phyloP scores from a whole-genome alignment of 768 basidiomycete genomes.

The Hygrophoropsis aurantiaca region DNA sequence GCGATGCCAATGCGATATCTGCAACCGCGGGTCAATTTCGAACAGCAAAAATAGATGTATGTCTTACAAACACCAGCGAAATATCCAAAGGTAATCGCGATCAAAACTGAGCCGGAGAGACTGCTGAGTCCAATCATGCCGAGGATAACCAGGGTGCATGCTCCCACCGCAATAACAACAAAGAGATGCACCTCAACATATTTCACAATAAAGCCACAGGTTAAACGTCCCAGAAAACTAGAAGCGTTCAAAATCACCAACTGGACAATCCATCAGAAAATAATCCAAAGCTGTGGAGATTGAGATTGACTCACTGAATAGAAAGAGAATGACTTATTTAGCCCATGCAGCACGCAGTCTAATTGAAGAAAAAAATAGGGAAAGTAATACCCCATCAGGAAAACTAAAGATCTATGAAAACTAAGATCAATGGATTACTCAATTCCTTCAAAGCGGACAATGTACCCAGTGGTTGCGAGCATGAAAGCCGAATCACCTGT shows the following conservation, averaged over 20 bases:
- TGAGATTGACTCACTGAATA: conserved; percentile 33
- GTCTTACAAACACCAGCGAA: conserved; percentile 43
- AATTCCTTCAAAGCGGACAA: too few species aligned
- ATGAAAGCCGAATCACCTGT: background rate
- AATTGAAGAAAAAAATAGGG: too few species aligned
- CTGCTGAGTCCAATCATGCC: conserved; percentile 40
- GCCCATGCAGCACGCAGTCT: too few species aligned
- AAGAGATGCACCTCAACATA: conserved; percentile 44
- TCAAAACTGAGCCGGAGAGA: conserved; percentile 34
- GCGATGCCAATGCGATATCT: conserved; percentile 41
- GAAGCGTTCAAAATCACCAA: conserved; percentile 53
- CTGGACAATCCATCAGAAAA: conserved; percentile 20
- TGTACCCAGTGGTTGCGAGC: too few species aligned
- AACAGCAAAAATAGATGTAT: background rate
- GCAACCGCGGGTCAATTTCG: background rate
- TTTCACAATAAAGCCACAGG: conserved; percentile 43
- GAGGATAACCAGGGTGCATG: conserved; percentile 40
- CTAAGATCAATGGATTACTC: too few species aligned
- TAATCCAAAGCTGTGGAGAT: too few species aligned
- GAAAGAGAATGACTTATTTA: too few species aligned
- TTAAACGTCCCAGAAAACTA: conserved; percentile 48
- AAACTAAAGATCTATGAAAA: too few species aligned
- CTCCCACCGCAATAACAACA: conserved; percentile 32
- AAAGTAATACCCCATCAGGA: too few species aligned
- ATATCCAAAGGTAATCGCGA: conserved; percentile 46